Conservation (phyloP, 2,329 filamentous ascomycete genomes). For the Pestalotiopsis sp. region DNA sequence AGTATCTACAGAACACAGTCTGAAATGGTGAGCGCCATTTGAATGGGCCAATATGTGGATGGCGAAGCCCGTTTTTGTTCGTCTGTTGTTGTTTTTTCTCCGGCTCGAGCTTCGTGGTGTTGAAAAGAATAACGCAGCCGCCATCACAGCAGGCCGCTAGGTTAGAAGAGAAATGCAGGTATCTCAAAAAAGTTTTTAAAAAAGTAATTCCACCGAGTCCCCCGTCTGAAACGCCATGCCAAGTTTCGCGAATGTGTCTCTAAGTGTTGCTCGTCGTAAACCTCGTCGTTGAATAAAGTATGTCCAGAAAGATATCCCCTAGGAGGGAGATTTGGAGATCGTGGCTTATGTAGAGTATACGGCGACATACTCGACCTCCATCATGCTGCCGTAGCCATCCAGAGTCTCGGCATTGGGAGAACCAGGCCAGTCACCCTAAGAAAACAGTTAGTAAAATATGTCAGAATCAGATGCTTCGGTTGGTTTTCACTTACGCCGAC, state of each 20-base stretch:
- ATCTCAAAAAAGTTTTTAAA: conserved; percentile 1
- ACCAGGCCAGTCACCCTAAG: conserved; percentile 41
- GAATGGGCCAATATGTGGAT: neutral
- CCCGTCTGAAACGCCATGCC: conserved; percentile 9
- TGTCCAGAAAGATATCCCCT: neutral
- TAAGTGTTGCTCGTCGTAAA: neutral
- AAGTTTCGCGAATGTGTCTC: neutral
- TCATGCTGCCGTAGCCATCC: conserved; percentile 48
- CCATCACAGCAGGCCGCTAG: neutral
- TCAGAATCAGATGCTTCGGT: neutral
- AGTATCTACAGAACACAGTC: conserved; percentile 8
- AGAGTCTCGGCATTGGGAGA: conserved; percentile 47
- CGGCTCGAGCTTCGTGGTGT: neutral
- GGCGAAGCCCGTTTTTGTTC: neutral
- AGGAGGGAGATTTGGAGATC: neutral
- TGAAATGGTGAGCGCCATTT: neutral
- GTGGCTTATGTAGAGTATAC: conserved; percentile 25
- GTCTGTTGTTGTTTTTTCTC: neutral
- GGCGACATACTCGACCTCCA: conserved; percentile 56
- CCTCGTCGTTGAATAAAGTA: conserved; percentile 1
- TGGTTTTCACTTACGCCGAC: conserved; percentile 42
- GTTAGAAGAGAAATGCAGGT: conserved; percentile 7
- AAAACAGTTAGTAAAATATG: neutral
- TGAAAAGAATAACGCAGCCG: neutral
- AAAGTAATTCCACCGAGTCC: neutral